A percentile compares a stretch with the other conserved stretches of the same genome.
Conservation (phyloP, 2,329 filamentous ascomycete genomes). For the Colletotrichum higginsianum region DNA sequence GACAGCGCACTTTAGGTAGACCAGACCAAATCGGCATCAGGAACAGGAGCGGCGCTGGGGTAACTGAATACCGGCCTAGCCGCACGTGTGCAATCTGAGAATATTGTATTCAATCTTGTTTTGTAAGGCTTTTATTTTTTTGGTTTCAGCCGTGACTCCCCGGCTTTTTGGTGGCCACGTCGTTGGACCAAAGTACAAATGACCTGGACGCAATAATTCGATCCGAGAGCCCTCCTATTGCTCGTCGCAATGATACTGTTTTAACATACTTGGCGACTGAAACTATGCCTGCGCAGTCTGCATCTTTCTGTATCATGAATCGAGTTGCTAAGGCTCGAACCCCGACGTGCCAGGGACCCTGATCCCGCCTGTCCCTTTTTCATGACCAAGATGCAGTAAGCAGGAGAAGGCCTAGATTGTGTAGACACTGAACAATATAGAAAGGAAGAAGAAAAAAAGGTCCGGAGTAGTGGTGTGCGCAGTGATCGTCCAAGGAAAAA, state of each 20-base stretch:
- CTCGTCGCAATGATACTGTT: slow-evolving; percentile 4
- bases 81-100: slow-evolving; percentile 15
- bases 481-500: slow-evolving; percentile 5
- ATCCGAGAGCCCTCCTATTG: neutral
- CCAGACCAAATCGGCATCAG: neutral
- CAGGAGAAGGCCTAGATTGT: slow-evolving; percentile 32
- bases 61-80: neutral
- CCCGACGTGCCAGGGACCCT: slow-evolving; percentile 10
- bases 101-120: slow-evolving; percentile 38
- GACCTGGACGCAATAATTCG: slow-evolving; percentile 15
- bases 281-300: neutral
- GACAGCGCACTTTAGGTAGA: neutral
- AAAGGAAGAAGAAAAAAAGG: slow-evolving; percentile 6
- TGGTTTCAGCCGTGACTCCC: slow-evolving; percentile 18
- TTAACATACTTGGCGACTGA: slow-evolving; percentile 4
- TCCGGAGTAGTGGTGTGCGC: slow-evolving; percentile 20
- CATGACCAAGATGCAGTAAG: slow-evolving; percentile 26
- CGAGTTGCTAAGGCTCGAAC: slow-evolving; percentile 1
- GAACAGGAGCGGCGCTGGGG: too few species aligned
- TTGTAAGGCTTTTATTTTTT: slow-evolving; percentile 16
- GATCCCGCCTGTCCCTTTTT: slow-evolving; percentile 13
- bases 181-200: slow-evolving; percentile 15
- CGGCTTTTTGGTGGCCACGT: slow-evolving; percentile 25
- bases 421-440: slow-evolving; percentile 35
- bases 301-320: slow-evolving; percentile 14